These are phyloP conservation scores for Candida glaebosa DNA, from an alignment of 805 yeast genomes.

Conservation along the genomic window DNA sequence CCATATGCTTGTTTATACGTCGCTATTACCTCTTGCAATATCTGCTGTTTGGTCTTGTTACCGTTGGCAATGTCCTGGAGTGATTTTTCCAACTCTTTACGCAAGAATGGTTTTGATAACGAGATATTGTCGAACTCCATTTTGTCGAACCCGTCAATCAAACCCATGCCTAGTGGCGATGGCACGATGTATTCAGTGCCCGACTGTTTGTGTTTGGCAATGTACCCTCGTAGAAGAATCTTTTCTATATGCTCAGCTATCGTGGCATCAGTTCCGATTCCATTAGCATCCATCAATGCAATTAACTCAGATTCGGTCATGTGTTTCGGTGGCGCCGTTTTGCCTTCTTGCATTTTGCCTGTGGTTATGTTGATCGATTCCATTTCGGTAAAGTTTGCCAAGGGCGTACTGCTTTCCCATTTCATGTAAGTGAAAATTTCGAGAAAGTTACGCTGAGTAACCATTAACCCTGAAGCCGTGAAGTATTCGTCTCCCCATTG, in stretches of 20 bases:
- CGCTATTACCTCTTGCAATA: slow-evolving; percentile 38
- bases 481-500: slow-evolving; percentile 81
- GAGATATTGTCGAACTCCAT: slow-evolving; percentile 59
- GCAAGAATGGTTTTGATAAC: slow-evolving; percentile 82
- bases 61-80: slow-evolving; percentile 72
- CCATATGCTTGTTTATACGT: slow-evolving; percentile 45
- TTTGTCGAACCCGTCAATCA: slow-evolving; percentile 83
- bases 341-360: slow-evolving; percentile 66
- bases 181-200: slow-evolving; percentile 59
- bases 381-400: slow-evolving; percentile 62
- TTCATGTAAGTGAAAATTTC: slow-evolving; percentile 75
- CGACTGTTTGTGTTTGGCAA: slow-evolving; percentile 41
- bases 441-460: slow-evolving; percentile 69
- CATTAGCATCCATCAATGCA: slow-evolving; percentile 92
- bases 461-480: slow-evolving; percentile 68
- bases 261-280: slow-evolving; percentile 98
- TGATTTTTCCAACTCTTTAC: slow-evolving; percentile 70
- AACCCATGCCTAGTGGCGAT: slow-evolving; percentile 76
- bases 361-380: slow-evolving; percentile 54
- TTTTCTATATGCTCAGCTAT: slow-evolving; percentile 96
- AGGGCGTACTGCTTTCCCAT: slow-evolving; percentile 66
- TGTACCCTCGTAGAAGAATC: slow-evolving; percentile 64
- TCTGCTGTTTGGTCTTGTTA: slow-evolving; percentile 45
- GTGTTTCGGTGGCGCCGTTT: slow-evolving; percentile 75
- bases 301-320: slow-evolving; percentile 92